Conservation (phyloP, 192 early-diverging fungal species). For the Dimargaris cristalligena region DNA sequence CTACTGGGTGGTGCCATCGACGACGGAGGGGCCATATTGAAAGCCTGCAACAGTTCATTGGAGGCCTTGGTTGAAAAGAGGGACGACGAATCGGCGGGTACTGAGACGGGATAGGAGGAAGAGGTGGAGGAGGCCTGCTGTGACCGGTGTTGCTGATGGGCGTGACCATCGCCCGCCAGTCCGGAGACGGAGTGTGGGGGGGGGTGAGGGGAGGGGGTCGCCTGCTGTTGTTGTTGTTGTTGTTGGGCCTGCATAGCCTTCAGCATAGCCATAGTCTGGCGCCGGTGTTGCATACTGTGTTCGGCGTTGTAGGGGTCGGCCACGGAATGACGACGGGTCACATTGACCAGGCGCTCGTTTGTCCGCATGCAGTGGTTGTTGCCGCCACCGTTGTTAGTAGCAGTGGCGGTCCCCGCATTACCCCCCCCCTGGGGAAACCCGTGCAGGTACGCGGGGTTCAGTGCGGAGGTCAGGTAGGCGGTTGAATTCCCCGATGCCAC, state of each 20-base stretch:
- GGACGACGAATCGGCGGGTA: too few relatives aligned
- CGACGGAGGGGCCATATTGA: not conserved
- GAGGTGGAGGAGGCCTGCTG: too few relatives aligned
- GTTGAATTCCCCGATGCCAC: too few relatives aligned
- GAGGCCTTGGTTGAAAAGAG: too few relatives aligned
- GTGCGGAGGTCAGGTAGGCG: not conserved
- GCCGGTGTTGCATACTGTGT: conserved; percentile 4
- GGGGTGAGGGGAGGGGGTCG: conserved; percentile 5
- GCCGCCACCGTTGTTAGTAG: too few relatives aligned
- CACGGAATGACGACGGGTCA: not conserved
- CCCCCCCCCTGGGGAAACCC: not conserved
- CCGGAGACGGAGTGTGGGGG: too few relatives aligned
- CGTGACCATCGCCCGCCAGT: too few relatives aligned
- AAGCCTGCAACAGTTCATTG: conserved; percentile 8
- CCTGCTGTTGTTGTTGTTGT: conserved; percentile 2
- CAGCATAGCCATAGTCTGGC: not conserved
- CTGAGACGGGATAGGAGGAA: too few relatives aligned
- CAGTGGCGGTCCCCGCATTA: not conserved
- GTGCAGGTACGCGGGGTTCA: not conserved
- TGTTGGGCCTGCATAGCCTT: conserved; percentile 2
- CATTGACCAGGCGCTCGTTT: not conserved
- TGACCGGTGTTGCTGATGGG: too few relatives aligned
- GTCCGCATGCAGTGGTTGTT: not conserved
- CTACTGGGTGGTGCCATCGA: conserved; percentile 3
- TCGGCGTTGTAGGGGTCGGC: conserved; percentile 6